Base-by-base conservation (phyloP, 805 yeast species). In the Nakazawaea ishiwadae region DNA sequence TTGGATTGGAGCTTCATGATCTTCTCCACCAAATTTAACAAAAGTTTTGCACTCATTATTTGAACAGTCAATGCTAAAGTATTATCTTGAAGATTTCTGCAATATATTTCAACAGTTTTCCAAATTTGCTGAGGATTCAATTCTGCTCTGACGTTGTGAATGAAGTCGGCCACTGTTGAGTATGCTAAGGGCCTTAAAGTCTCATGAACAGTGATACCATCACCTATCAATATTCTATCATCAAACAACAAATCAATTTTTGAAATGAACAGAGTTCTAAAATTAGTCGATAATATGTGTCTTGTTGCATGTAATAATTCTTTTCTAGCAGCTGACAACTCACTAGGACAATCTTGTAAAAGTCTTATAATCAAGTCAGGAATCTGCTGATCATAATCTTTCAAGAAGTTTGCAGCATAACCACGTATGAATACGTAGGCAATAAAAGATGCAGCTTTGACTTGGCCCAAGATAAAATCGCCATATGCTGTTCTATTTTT, bases 331-430 rank as follows among this genome's bases (percentile, higher is more conserved):
- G 89, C 81, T 4, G 95, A 84, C 37, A 88, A 68, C 55, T 91
- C 98, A 14, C 93, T 81, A 3, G 99, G 99, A 59, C 98, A 93
- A 59, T 95, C 98, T 60, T 90, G 96, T 30, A 93, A 65, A 30
- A 93, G 65, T 48, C 98, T 69, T 41, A 90, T 75, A 30, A 93
- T 85, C 42, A 90, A 75, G 46, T 86, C 95, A 0, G 99, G 99
- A 7, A 93, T 87, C 30, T 76, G 71, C 4, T 66, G 66, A 28
- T 79, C 75, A 49, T 78, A 75, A 44, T 76, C 73, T 45, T 71
- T 71, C 46, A 84, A 60, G 40, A 83, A 69, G 30, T 78, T 79
- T 27, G 78, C 75, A 2, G 95, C 80, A 53, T 81, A 84, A 14
- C 95, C 88, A 46, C 98, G 75, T 31, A 95, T 81, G 49, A 84